Evolutionary conservation across 352 stramenopile genomes (phyloP).

Genomic region (Phytophthora sp.): DNA sequence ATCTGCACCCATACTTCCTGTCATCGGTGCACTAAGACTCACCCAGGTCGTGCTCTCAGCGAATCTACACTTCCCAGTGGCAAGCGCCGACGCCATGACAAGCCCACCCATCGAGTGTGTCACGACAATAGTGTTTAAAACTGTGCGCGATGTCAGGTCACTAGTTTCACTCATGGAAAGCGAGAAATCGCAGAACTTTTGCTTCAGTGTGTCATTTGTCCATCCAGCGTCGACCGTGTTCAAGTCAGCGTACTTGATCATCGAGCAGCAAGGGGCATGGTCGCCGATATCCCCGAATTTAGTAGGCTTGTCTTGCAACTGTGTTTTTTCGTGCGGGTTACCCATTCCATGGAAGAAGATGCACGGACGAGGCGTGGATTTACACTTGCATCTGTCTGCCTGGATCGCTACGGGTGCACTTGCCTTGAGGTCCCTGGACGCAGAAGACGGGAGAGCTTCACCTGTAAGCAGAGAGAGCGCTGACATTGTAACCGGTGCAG

Average conservation of each 20-base stretch:
- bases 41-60: slow-evolving; percentile 23
- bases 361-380: slow-evolving; percentile 22
- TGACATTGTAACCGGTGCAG: background rate
- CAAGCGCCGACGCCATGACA: slow-evolving; percentile 20
- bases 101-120: slow-evolving; percentile 36
- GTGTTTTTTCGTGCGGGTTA: slow-evolving; percentile 9
- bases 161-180: slow-evolving; percentile 22
- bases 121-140: slow-evolving; percentile 28
- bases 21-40: slow-evolving; percentile 22
- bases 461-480: slow-evolving; percentile 7
- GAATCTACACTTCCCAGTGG: slow-evolving; percentile 19
- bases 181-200: slow-evolving; percentile 26
- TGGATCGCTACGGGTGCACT: background rate
- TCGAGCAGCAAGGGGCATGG: slow-evolving; percentile 23
- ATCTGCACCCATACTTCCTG: slow-evolving; percentile 31
- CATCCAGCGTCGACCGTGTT: slow-evolving; percentile 19
- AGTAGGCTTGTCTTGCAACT: slow-evolving; percentile 12
- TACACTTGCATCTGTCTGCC: slow-evolving; percentile 5
- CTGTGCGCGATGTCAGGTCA: background rate
- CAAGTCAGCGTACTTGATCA: slow-evolving; percentile 24
- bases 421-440: background rate
- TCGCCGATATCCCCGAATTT: slow-evolving; percentile 20
- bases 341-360: slow-evolving; percentile 31
- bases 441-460: background rate
- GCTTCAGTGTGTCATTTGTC: slow-evolving; percentile 15